A percentile compares a stretch with the other conserved stretches of the same genome.
These are phyloP conservation scores for Arthrobotrys musiformis DNA, from an alignment of 2,329 filamentous ascomycete species.

Conservation along the genomic window DNA sequence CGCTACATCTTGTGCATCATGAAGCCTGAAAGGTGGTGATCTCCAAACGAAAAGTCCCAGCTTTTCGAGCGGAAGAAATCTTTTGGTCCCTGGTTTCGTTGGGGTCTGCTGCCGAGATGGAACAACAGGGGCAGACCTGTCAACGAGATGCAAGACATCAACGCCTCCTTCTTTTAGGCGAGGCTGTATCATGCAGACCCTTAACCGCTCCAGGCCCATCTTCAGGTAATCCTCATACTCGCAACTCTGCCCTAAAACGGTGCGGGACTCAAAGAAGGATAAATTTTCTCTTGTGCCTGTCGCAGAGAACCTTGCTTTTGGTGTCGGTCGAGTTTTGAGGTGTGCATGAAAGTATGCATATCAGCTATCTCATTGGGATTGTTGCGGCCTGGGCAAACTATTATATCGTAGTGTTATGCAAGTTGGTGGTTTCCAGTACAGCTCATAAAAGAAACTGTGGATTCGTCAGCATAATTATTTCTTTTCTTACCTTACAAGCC, in stretches of 20 bases:
- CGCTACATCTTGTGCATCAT: slow-evolving; percentile 9
- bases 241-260: slow-evolving; percentile 48
- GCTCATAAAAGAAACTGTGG: slow-evolving; percentile 14
- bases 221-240: slow-evolving; percentile 21
- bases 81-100: slow-evolving; percentile 6
- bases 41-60: background rate
- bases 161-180: slow-evolving; percentile 54
- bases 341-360: slow-evolving; percentile 49
- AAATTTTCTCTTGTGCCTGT: slow-evolving; percentile 10
- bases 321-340: slow-evolving; percentile 35
- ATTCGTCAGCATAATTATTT: slow-evolving; percentile 11
- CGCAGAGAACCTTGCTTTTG: slow-evolving; percentile 40
- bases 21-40: background rate
- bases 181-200: slow-evolving; percentile 53
- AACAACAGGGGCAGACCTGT: slow-evolving; percentile 35
- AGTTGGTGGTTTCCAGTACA: slow-evolving; percentile 3
- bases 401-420: slow-evolving; percentile 27
- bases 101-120: slow-evolving; percentile 24
- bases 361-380: slow-evolving; percentile 40
- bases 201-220: slow-evolving; percentile 23
- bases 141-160: slow-evolving; percentile 42
- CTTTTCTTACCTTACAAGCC: background rate
- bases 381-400: slow-evolving; percentile 25
- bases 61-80: background rate
- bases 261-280: slow-evolving; percentile 1